Evolutionary conservation across 108 stramenopile species (phyloP).

Genomic region (Stephanodiscus minutulus): DNA sequence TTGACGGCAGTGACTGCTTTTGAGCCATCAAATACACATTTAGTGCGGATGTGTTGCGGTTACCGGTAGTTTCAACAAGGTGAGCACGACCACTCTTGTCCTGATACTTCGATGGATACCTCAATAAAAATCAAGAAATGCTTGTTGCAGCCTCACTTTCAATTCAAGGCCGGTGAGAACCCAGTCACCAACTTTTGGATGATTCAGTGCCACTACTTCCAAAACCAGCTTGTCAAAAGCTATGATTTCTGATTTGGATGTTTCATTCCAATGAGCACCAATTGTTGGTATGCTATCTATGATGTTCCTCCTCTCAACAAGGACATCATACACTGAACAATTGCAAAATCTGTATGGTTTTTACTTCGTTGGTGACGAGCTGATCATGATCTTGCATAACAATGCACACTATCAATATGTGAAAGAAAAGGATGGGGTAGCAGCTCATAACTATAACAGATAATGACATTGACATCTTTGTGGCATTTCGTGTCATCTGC

Average conservation of each 20-base stretch:
- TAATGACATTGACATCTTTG: too few relatives aligned
- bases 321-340: constrained; percentile 73
- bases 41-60: constrained; percentile 70
- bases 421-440: constrained; percentile 1
- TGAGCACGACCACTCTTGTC: neutral
- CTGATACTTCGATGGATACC: neutral
- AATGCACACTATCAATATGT: constrained; percentile 75
- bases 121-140: neutral
- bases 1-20: constrained; percentile 56
- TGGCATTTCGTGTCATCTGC: too few relatives aligned
- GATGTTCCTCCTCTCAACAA: constrained; percentile 69
- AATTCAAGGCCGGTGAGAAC: constrained; percentile 66
- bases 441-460: too few relatives aligned
- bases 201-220: constrained; percentile 85
- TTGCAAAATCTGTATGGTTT: constrained; percentile 68
- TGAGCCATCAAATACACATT: constrained; percentile 80
- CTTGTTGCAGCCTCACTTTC: constrained; percentile 58
- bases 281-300: constrained; percentile 81
- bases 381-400: constrained; percentile 80
- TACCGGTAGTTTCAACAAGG: constrained; percentile 57
- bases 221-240: constrained; percentile 55
- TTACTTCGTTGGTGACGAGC: constrained; percentile 75
- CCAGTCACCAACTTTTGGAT: constrained; percentile 69
- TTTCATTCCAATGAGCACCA: constrained; percentile 75
- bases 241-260: constrained; percentile 76